A percentile compares a stretch with the other conserved stretches of the same genome.
These are phyloP conservation scores for Skeletonema grethae DNA, from an alignment of 108 stramenopile genomes.

Conservation along the genomic window DNA sequence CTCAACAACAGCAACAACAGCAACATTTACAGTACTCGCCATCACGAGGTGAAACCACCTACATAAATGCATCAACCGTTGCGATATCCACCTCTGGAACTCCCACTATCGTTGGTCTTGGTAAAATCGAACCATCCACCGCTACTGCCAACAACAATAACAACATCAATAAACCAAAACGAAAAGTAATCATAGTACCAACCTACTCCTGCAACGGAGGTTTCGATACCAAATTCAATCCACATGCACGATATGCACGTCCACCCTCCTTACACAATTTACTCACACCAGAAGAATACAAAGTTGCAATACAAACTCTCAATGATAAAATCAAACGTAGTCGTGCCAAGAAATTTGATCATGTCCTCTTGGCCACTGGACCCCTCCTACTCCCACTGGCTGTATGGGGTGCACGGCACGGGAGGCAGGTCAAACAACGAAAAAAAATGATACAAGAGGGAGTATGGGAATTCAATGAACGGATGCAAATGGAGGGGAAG, in stretches of 20 bases:
- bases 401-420: constrained; percentile 71
- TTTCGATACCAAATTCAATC: constrained; percentile 49
- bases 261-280: constrained; percentile 52
- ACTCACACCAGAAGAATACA: constrained; percentile 62
- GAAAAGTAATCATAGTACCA: constrained; percentile 31
- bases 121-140: constrained; percentile 33
- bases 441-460: constrained; percentile 51
- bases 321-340: constrained; percentile 59
- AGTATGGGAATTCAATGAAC: constrained; percentile 69
- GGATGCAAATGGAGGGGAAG: constrained; percentile 35
- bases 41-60: constrained; percentile 20
- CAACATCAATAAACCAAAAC: constrained; percentile 12
- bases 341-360: constrained; percentile 55
- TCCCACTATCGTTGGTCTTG: constrained; percentile 41
- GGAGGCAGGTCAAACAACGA: constrained; percentile 52
- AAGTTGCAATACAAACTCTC: constrained; percentile 47
- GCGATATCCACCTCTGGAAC: constrained; percentile 4
- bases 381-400: constrained; percentile 66
- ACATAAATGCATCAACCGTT: constrained; percentile 21
- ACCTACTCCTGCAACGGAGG: constrained; percentile 51
- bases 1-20: neutral
- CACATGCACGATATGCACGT: constrained; percentile 23
- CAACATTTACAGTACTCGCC: constrained; percentile 7
- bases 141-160: neutral
- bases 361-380: constrained; percentile 57